Evolutionary conservation across 768 basidiomycete species (phyloP).

Genomic region (Auriculariales sp.): DNA sequence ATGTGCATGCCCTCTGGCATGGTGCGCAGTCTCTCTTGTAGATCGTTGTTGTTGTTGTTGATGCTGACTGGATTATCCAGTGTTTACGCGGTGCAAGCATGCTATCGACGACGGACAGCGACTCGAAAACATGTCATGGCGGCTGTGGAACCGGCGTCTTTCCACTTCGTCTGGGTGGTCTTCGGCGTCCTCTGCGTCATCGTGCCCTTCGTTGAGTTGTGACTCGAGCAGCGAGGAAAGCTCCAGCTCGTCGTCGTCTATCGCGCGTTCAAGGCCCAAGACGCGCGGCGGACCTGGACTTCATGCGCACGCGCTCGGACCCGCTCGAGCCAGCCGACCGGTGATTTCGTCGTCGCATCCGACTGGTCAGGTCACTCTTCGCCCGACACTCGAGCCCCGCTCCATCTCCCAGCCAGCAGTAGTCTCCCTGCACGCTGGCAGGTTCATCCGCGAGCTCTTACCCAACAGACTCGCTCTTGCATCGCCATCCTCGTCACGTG

Average conservation of each 20-base stretch:
- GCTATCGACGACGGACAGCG: conserved; percentile 66
- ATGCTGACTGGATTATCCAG: conserved; percentile 20
- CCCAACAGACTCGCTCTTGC: conserved; percentile 23
- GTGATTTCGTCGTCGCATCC: background rate
- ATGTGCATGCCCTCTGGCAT: background rate
- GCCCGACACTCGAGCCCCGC: background rate
- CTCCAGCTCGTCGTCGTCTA: background rate
- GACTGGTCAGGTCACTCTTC: background rate
- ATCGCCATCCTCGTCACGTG: conserved; percentile 1
- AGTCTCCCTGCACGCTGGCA: conserved; percentile 19
- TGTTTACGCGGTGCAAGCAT: conserved; percentile 75
- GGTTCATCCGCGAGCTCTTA: conserved; percentile 45
- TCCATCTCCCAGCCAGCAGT: background rate
- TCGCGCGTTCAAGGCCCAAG: background rate
- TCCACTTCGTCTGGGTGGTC: conserved; percentile 7
- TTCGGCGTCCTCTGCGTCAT: background rate
- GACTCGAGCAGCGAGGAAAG: background rate
- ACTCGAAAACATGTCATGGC: conserved; percentile 81
- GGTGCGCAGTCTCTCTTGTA: background rate
- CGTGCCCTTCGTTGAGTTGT: background rate
- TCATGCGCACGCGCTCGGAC: background rate
- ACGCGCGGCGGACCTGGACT: background rate
- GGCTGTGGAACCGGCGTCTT: conserved; percentile 64
- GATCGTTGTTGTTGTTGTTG: background rate
- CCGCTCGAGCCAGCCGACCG: background rate